Evolutionary conservation across 1,139 yeast genomes (phyloP).

Genomic region (Candida neerlandica): DNA sequence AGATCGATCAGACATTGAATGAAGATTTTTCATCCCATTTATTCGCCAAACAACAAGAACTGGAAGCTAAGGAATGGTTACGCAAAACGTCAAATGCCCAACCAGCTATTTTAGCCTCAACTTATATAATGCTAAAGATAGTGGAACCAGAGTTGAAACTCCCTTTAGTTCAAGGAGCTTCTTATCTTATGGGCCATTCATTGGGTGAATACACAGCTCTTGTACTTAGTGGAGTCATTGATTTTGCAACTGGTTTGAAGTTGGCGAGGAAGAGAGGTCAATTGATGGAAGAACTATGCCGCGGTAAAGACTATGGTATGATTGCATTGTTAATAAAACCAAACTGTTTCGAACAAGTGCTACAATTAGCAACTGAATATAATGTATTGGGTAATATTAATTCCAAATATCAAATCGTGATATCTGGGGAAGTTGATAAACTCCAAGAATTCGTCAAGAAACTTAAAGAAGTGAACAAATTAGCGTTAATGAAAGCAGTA

Average conservation of each 20-base stretch:
- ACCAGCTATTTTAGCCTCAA: conserved; percentile 58
- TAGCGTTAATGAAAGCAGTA: conserved; percentile 9
- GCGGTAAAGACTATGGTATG: conserved; percentile 35
- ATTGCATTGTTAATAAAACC: conserved; percentile 34
- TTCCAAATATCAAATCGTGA: conserved; percentile 42
- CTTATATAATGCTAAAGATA: conserved; percentile 39
- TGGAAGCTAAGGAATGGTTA: conserved; percentile 21
- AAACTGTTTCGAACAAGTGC: conserved; percentile 21
- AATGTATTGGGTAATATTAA: conserved; percentile 47
- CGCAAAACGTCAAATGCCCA: conserved; percentile 56
- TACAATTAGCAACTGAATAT: conserved; percentile 20
- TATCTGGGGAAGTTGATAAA: conserved; percentile 40
- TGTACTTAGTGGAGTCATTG: conserved; percentile 41
- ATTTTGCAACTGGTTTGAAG: conserved; percentile 44
- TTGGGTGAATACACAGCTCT: conserved; percentile 61
- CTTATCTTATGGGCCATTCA: conserved; percentile 55
- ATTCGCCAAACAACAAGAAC: conserved; percentile 15
- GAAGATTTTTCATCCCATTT: conserved; percentile 41
- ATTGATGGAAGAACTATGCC: conserved; percentile 45
- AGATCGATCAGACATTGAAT: conserved; percentile 66
- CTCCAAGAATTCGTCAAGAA: conserved; percentile 18
- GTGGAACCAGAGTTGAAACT: conserved; percentile 27
- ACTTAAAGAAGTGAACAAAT: conserved; percentile 3
- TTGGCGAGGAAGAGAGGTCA: conserved; percentile 55
- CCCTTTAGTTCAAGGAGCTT: conserved; percentile 25